These are phyloP conservation scores for Phyllosticta citrichinensis DNA, from an alignment of 2,329 filamentous ascomycete genomes.

Conservation along the genomic window DNA sequence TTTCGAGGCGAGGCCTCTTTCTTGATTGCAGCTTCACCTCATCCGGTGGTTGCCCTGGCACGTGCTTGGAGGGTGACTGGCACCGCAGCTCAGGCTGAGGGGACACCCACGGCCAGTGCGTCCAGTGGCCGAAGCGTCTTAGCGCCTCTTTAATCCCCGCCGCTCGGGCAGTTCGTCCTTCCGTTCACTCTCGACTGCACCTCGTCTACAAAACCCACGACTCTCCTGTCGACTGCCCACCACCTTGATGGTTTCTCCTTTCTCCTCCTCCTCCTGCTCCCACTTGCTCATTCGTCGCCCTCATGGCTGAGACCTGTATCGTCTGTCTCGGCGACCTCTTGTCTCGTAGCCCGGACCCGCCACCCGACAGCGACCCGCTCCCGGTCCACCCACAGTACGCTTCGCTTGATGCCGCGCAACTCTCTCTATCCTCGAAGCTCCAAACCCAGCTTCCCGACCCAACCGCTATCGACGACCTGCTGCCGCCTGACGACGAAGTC, in stretches of 20 bases:
- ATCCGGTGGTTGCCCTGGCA: not conserved
- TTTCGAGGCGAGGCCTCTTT: not conserved
- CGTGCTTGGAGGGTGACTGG: not conserved
- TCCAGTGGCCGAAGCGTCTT: not conserved
- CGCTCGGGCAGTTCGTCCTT: slow-evolving; percentile 9
- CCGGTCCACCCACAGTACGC: slow-evolving; percentile 2
- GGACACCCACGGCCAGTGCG: not conserved
- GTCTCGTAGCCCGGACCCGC: slow-evolving; percentile 31
- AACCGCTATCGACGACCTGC: slow-evolving; percentile 19
- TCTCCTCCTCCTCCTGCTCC: slow-evolving; percentile 7
- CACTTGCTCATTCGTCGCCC: not conserved
- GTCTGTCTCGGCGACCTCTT: slow-evolving; percentile 61
- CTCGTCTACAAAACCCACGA: slow-evolving; percentile 3
- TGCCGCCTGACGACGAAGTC: slow-evolving; percentile 36
- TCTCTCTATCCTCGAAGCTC: slow-evolving; percentile 4
- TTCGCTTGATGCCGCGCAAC: slow-evolving; percentile 10
- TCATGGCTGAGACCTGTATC: slow-evolving; percentile 60
- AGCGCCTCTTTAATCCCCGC: slow-evolving; percentile 10
- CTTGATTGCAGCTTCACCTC: not conserved
- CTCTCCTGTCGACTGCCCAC: not conserved
- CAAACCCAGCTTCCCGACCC: slow-evolving; percentile 11
- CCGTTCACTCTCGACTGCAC: slow-evolving; percentile 13
- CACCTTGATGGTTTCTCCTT: slow-evolving; percentile 5
- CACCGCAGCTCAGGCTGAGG: not conserved
- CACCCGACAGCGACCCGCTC: slow-evolving; percentile 24